These are phyloP conservation scores for Lachancea meyersii DNA, from an alignment of 805 yeast genomes.

Conservation along the genomic window DNA sequence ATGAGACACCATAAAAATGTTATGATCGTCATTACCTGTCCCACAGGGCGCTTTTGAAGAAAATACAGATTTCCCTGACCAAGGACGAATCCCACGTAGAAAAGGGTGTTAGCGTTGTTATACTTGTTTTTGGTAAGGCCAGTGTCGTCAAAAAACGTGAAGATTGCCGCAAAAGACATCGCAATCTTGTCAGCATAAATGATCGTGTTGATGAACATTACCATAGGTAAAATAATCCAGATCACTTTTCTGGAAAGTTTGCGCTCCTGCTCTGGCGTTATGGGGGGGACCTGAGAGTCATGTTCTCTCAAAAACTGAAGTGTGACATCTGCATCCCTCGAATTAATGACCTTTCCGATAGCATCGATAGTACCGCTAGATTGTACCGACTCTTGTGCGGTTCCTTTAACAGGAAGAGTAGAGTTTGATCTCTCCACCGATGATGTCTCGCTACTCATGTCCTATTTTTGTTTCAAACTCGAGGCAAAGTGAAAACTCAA, in stretches of 20 bases:
- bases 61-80: conserved; percentile 43
- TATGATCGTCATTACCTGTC: conserved; percentile 35
- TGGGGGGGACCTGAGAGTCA: conserved; percentile 33
- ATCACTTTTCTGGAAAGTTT: conserved; percentile 23
- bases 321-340: conserved; percentile 39
- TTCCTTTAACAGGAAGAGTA: too few species aligned
- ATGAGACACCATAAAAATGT: conserved; percentile 42
- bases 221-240: conserved; percentile 34
- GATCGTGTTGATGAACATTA: conserved; percentile 36
- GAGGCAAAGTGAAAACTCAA: too few species aligned
- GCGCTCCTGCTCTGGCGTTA: conserved; percentile 39
- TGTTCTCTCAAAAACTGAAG: conserved; percentile 34
- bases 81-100: conserved; percentile 45
- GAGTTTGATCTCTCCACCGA: too few species aligned
- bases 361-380: too few species aligned
- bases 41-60: conserved; percentile 41
- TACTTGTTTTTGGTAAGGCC: conserved; percentile 39
- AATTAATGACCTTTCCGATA: conserved; percentile 26
- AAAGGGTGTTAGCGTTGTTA: conserved; percentile 44
- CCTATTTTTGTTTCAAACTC: too few species aligned
- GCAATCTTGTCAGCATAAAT: conserved; percentile 49
- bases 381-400: too few species aligned
- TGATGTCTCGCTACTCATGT: too few species aligned
- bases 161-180: conserved; percentile 42
- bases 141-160: conserved; percentile 44